Conservation (phyloP, 169 alveolate genomes). For the Plasmodium fragile region DNA sequence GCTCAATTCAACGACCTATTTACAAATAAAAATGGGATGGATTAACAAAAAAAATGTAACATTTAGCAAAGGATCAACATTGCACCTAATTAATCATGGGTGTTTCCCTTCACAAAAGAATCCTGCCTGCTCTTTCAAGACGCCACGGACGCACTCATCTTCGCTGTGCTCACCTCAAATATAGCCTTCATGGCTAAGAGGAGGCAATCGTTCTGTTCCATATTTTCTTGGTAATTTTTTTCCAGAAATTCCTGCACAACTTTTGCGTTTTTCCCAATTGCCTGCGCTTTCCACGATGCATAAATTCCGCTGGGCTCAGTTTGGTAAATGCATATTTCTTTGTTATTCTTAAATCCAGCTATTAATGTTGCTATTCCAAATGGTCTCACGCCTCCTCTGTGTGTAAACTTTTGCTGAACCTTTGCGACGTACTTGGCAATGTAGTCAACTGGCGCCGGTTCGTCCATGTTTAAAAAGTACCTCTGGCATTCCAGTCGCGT, state of each 20-base stretch:
- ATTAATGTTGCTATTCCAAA: slow-evolving; percentile 97
- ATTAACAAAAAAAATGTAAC: background rate
- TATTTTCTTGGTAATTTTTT: slow-evolving; percentile 93
- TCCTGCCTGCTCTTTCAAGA: background rate
- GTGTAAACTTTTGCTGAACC: slow-evolving; percentile 96
- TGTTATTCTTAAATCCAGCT: slow-evolving; percentile 93
- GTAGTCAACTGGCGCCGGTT: slow-evolving; percentile 96
- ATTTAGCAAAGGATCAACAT: background rate
- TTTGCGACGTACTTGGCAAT: slow-evolving; percentile 96
- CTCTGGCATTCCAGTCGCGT: slow-evolving; percentile 97
- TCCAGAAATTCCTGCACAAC: slow-evolving; percentile 96
- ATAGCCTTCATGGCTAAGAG: slow-evolving; percentile 95
- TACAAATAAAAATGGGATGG: background rate
- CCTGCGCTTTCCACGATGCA: slow-evolving; percentile 98
- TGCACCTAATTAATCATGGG: background rate
- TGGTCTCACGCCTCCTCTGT: slow-evolving; percentile 99
- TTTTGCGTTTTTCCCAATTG: slow-evolving; percentile 97
- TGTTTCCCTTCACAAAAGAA: background rate
- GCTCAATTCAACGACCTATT: slow-evolving; percentile 88
- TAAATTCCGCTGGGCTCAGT: slow-evolving; percentile 99
- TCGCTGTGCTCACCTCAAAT: slow-evolving; percentile 88
- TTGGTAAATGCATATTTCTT: slow-evolving; percentile 94
- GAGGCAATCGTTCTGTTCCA: slow-evolving; percentile 92
- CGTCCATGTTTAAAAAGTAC: slow-evolving; percentile 95
- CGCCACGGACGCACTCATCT: background rate